phyloP scores from a whole-genome alignment of 257 asterid species.

The Penstemon davidsonii region DNA sequence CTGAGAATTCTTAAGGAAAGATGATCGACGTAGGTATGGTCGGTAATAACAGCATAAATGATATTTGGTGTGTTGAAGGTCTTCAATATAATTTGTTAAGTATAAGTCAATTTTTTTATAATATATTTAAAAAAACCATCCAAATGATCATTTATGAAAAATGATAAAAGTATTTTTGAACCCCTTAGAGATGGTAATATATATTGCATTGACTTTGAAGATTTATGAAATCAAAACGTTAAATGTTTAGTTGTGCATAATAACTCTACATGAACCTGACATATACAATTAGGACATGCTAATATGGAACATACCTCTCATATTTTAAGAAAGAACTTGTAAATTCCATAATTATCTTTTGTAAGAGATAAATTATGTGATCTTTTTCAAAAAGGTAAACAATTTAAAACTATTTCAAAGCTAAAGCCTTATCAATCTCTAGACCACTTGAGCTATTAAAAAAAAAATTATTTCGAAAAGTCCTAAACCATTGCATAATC shows the following conservation, averaged over 20 bases:
- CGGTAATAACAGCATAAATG: not conserved
- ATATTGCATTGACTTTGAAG: not conserved
- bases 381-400: not conserved
- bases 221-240: not conserved
- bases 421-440: not conserved
- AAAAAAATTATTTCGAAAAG: too few relatives aligned
- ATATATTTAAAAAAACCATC: not conserved
- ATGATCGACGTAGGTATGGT: not conserved
- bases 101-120: not conserved
- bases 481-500: too few relatives aligned
- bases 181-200: not conserved
- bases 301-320: not conserved
- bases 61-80: not conserved
- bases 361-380: not conserved
- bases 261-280: not conserved
- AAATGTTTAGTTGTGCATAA: not conserved
- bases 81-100: not conserved
- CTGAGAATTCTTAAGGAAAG: not conserved
- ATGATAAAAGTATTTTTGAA: not conserved
- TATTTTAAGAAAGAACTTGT: not conserved
- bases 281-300: not conserved
- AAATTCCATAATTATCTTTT: not conserved
- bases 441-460: not conserved
- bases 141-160: not conserved
- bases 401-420: not conserved